Conservation (phyloP, 176 grass and related monocot species). For the Musa beccarii region DNA sequence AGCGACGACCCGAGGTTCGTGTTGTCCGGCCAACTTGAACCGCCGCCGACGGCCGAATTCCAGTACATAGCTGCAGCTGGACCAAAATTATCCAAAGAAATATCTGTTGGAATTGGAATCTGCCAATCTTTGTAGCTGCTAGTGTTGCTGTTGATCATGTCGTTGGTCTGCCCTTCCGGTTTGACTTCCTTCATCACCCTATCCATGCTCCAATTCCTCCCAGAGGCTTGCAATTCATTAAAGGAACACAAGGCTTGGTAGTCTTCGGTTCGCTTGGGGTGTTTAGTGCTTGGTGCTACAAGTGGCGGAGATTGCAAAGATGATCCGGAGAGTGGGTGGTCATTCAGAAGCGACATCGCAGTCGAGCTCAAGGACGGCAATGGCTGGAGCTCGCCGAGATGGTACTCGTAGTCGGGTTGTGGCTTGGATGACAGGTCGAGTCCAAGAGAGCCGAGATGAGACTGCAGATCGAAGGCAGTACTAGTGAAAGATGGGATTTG, state of each 20-base stretch:
- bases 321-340: background rate
- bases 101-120: background rate
- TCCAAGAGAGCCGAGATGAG: background rate
- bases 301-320: background rate
- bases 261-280: constrained; percentile 3
- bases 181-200: background rate
- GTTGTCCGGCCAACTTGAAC: background rate
- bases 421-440: background rate
- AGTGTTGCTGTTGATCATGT: background rate
- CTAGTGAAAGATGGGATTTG: background rate
- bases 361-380: background rate
- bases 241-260: background rate
- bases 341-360: background rate
- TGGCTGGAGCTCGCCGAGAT: background rate
- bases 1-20: background rate
- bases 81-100: background rate
- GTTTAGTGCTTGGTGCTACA: background rate
- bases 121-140: constrained; percentile 7
- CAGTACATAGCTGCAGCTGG: background rate
- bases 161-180: background rate
- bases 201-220: background rate
- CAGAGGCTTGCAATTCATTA: background rate
- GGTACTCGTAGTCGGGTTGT: background rate
- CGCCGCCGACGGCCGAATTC: background rate
- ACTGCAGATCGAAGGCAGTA: constrained; percentile 9